Percentiles rank a stretch among this genome's conserved stretches.
Evolutionary conservation across 345 rosid genomes (phyloP).

Genomic region (Eucalyptus sideroxylon): DNA sequence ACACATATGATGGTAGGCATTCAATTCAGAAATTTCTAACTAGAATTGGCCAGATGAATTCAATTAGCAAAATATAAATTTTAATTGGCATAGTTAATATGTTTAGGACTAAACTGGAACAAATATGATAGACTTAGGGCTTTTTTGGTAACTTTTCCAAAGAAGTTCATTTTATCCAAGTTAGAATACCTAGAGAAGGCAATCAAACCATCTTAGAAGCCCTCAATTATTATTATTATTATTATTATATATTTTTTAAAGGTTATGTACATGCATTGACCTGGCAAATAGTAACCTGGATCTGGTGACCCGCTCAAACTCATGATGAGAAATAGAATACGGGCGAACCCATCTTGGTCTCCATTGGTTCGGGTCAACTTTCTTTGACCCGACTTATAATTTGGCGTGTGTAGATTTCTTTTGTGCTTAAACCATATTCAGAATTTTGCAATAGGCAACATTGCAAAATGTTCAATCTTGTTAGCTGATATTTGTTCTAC

Average conservation of each 20-base stretch:
- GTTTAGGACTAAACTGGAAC: rapidly evolving
- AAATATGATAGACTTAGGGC: rapidly evolving
- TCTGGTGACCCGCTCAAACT: background rate
- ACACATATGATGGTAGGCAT: rapidly evolving
- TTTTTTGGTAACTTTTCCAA: too few relatives aligned
- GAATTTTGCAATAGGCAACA: background rate
- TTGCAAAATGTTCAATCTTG: background rate
- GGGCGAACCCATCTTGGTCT: background rate
- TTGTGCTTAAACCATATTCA: background rate
- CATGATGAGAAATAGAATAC: background rate
- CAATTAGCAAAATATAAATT: too few relatives aligned
- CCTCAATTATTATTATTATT: background rate
- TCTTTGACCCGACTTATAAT: background rate
- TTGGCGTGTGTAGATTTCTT: background rate
- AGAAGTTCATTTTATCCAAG: background rate
- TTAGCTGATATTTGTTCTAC: background rate
- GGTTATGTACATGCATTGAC: background rate
- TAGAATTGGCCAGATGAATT: rapidly evolving
- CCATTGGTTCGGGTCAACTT: background rate
- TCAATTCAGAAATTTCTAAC: rapidly evolving
- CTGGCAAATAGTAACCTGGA: background rate
- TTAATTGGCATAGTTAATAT: too few relatives aligned
- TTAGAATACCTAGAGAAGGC: background rate
- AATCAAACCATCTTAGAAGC: background rate
- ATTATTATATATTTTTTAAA: too few relatives aligned